Evolutionary conservation across 2,329 filamentous ascomycete genomes (phyloP), one percentile per base, ranked within the genome.

Genomic region (Xylogone sp.): DNA sequence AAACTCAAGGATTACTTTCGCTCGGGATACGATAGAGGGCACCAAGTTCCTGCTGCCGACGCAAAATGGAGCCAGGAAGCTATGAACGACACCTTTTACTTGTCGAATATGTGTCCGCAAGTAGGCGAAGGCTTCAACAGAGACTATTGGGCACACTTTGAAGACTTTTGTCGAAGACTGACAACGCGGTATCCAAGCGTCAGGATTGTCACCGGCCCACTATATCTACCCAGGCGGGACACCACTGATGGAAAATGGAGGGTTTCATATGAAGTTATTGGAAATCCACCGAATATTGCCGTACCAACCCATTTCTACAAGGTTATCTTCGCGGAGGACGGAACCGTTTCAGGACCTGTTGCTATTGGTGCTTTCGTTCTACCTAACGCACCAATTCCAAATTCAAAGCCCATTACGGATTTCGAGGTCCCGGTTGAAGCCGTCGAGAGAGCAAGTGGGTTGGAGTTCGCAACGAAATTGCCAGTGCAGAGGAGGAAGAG

Each of bases 281-380:
- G 94, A 39, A 87, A 79, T 67, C 94, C 94, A 58, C 93, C 94
- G 7, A 95, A 91, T 64, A 88, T 99, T 50, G 92, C 94, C 21
- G 94, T 99, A 49, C 94, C 94, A 2, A 99, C 94, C 20, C 94
- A 99, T 71, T 99, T 99, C 74, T 99, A 96, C 81, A 99, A 99
- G 76, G 90, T 99, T 65, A 94, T 99, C 62, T 96, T 94, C 65
- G 94, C 90, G 21, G 94, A 99, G 73, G 90, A 96, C 64, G 88
- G 87, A 3, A 73, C 71, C 1, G 70, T 66, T 9, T 77, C 77
- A 21, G 88, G 89, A 18, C 86, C 86, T 57, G 94, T 99, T 29
- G 90, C 91, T 27, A 75, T 99, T 31, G 94, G 90, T 44, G 94
- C 94, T 7, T 99, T 99, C 65, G 93, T 99, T 49, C 77, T 99